A percentile compares a stretch with the other conserved stretches of the same genome.
Evolutionary conservation across 2,329 filamentous ascomycete species (phyloP).

Genomic region (Colletotrichum sp.): DNA sequence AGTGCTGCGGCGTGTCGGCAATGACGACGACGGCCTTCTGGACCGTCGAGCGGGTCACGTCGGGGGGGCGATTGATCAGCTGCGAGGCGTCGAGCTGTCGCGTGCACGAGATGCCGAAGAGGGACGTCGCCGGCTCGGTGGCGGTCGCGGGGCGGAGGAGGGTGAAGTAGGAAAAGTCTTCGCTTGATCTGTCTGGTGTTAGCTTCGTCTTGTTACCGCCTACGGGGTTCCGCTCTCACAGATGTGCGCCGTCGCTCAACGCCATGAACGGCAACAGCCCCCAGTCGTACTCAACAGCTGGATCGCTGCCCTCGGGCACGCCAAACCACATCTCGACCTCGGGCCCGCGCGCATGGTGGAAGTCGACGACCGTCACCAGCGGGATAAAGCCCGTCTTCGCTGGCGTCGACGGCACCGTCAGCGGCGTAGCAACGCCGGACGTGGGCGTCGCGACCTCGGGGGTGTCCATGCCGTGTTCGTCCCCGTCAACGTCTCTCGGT

Average conservation of each 20-base stretch:
- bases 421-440: slow-evolving; percentile 11
- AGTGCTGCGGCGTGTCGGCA: slow-evolving; percentile 86
- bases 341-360: slow-evolving; percentile 85
- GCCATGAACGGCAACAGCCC: slow-evolving; percentile 94
- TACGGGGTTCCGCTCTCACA: slow-evolving; percentile 60
- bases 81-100: slow-evolving; percentile 84
- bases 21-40: slow-evolving; percentile 98
- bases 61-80: slow-evolving; percentile 78
- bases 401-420: slow-evolving; percentile 23
- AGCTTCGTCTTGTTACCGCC: not conserved
- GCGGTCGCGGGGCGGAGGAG: slow-evolving; percentile 69
- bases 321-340: slow-evolving; percentile 96
- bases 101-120: slow-evolving; percentile 96
- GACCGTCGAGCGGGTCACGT: slow-evolving; percentile 96
- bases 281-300: slow-evolving; percentile 87
- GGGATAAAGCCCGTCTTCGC: slow-evolving; percentile 58
- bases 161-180: slow-evolving; percentile 99
- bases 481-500: not conserved
- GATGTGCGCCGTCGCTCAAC: slow-evolving; percentile 91
- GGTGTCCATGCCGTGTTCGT: slow-evolving; percentile 12
- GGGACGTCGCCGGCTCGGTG: slow-evolving; percentile 70
- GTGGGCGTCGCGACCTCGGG: slow-evolving; percentile 16
- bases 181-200: slow-evolving; percentile 66
- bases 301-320: slow-evolving; percentile 74
- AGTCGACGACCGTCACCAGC: slow-evolving; percentile 81